A percentile compares a stretch with the other conserved stretches of the same genome.
These are phyloP conservation scores for Hirsutella minnesotensis DNA, from an alignment of 2,329 filamentous ascomycete species.

Conservation along the genomic window DNA sequence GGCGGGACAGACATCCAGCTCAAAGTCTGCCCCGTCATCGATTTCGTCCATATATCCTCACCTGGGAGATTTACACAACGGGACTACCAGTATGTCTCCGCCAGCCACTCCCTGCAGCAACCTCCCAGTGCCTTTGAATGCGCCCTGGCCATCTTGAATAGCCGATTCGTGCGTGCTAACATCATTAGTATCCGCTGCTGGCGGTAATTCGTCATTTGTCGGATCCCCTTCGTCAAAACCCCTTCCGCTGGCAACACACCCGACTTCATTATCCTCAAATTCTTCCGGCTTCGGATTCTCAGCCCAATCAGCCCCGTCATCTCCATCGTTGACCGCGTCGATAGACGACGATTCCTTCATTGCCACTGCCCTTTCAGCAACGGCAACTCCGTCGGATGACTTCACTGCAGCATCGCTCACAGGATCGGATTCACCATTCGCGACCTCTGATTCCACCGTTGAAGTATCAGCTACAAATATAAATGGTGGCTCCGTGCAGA, in stretches of 20 bases:
- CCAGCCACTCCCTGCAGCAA: no score
- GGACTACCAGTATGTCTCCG: slow-evolving; percentile 10
- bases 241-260: neutral
- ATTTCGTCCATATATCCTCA: slow-evolving; percentile 3
- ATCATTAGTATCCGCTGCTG: neutral
- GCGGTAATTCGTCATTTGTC: neutral
- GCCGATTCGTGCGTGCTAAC: neutral
- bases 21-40: slow-evolving; percentile 7
- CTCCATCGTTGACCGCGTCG: neutral
- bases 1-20: neutral
- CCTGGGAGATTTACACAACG: slow-evolving; percentile 9
- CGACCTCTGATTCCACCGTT: neutral
- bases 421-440: neutral
- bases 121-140: neutral
- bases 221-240: neutral
- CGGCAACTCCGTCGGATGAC: neutral
- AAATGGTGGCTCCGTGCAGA: neutral
- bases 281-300: neutral
- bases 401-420: neutral
- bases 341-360: neutral
- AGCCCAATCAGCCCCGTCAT: neutral
- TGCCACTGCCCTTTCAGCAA: neutral
- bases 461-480: neutral
- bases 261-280: neutral
- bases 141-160: neutral